Evolutionary conservation across 352 stramenopile species (phyloP).

Genomic region (Pythium pectinolyticum): DNA sequence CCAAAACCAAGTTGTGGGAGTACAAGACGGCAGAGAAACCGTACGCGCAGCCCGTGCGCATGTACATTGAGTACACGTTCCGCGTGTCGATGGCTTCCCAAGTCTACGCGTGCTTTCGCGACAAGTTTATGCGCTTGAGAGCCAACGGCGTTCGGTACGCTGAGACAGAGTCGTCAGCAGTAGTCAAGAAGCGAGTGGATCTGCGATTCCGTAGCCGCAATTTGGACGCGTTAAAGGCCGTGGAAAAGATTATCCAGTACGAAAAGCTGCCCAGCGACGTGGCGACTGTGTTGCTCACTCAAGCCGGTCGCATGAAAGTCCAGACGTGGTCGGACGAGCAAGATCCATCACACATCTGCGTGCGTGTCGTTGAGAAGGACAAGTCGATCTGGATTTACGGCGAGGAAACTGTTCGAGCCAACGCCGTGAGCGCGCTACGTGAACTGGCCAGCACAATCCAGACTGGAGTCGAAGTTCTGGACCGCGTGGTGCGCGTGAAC

Average conservation of each 20-base stretch:
- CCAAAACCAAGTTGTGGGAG: not conserved
- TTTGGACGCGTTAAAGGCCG: not conserved
- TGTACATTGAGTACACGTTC: not conserved
- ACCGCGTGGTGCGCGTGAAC: slow-evolving; percentile 1
- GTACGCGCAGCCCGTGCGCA: not conserved
- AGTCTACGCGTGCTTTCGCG: not conserved
- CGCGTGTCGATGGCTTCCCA: not conserved
- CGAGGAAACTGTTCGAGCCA: not conserved
- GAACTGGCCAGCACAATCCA: not conserved
- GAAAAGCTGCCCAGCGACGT: not conserved
- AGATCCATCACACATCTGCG: not conserved
- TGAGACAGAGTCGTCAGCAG: no score
- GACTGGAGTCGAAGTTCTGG: slow-evolving; percentile 8
- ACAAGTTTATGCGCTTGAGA: not conserved
- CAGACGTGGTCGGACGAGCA: not conserved
- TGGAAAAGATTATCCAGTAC: not conserved
- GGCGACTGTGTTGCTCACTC: not conserved
- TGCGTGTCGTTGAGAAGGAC: not conserved
- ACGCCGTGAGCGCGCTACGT: not conserved
- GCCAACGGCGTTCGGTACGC: not conserved
- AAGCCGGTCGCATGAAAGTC: not conserved
- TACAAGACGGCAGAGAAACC: not conserved
- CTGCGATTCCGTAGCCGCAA: not conserved
- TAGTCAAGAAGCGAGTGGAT: no score
- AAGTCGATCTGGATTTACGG: slow-evolving; percentile 24